Percentiles rank a stretch among this genome's conserved stretches.
Evolutionary conservation across 331 rosid genomes (phyloP).

Genomic region (Telfairia occidentalis): DNA sequence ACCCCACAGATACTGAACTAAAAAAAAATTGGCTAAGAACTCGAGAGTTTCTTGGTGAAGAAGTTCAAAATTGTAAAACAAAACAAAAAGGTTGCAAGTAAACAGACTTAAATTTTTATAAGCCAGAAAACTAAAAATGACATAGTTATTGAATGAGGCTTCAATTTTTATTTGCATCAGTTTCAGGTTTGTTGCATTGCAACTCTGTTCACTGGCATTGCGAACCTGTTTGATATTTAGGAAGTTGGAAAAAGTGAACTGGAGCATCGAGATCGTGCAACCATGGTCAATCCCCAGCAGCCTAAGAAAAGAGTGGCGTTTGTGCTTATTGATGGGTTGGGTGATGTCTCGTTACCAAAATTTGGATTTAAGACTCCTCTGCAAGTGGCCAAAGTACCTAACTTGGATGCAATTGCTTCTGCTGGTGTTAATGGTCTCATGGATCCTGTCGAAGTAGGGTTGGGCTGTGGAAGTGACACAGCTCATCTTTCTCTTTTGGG

Average conservation of each 20-base stretch:
- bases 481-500: conserved; percentile 97
- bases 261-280: background rate
- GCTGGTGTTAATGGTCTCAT: conserved; percentile 85
- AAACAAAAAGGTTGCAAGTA: background rate
- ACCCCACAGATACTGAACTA: too few species aligned
- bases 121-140: background rate
- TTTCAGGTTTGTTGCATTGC: background rate
- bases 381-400: conserved; percentile 62
- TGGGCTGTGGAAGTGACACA: conserved; percentile 96
- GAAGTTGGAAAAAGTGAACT: background rate
- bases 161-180: background rate
- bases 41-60: background rate
- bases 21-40: too few species aligned
- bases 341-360: conserved; percentile 81
- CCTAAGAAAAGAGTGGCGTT: conserved; percentile 86
- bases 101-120: background rate
- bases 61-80: background rate
- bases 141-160: background rate
- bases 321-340: conserved; percentile 89
- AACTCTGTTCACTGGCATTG: background rate
- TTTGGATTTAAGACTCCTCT: conserved; percentile 76
- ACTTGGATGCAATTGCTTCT: conserved; percentile 80
- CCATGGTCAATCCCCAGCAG: conserved; percentile 39
- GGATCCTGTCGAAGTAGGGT: conserved; percentile 97
- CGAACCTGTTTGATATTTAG: background rate